Evolutionary conservation across 129 eudicot genomes (phyloP).

Genomic region (Artemisia tridentata): DNA sequence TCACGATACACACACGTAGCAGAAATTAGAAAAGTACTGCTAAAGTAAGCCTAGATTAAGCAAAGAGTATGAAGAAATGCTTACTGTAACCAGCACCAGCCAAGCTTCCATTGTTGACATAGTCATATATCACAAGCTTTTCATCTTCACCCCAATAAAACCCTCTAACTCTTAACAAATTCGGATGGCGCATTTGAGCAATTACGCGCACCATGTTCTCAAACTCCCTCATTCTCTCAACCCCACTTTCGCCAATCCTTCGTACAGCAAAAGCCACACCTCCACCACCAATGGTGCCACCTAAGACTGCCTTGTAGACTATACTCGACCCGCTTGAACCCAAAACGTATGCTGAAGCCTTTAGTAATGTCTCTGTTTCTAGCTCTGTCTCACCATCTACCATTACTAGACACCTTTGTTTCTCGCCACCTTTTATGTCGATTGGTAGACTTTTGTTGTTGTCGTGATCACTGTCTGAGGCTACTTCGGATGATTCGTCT

Average conservation of each 20-base stretch:
- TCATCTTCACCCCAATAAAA: conserved; percentile 93
- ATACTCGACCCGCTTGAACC: conserved; percentile 86
- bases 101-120: conserved; percentile 83
- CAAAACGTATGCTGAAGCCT: conserved; percentile 83
- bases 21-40: too few relatives aligned
- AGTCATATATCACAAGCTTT: conserved; percentile 85
- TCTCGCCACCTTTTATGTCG: conserved; percentile 17
- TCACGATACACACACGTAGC: too few relatives aligned
- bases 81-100: conserved; percentile 79
- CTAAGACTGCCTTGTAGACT: conserved; percentile 88
- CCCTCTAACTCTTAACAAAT: conserved; percentile 74
- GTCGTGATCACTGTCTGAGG: conserved; percentile 51
- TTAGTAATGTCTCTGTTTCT: conserved; percentile 68
- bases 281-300: conserved; percentile 39
- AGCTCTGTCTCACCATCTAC: conserved; percentile 91
- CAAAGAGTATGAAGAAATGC: conserved; percentile 16
- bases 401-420: conserved; percentile 55
- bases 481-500: conserved; percentile 55
- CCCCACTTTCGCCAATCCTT: conserved; percentile 78
- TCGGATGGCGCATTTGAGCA: conserved; percentile 62
- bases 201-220: conserved; percentile 57
- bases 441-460: neutral
- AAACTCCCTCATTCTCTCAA: conserved; percentile 56
- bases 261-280: conserved; percentile 71
- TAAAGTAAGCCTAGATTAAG: too few relatives aligned